A percentile compares a stretch with the other conserved stretches of the same genome.
phyloP scores from a whole-genome alignment of 2,329 filamentous ascomycete genomes.

The Lachnellula subtilissima region DNA sequence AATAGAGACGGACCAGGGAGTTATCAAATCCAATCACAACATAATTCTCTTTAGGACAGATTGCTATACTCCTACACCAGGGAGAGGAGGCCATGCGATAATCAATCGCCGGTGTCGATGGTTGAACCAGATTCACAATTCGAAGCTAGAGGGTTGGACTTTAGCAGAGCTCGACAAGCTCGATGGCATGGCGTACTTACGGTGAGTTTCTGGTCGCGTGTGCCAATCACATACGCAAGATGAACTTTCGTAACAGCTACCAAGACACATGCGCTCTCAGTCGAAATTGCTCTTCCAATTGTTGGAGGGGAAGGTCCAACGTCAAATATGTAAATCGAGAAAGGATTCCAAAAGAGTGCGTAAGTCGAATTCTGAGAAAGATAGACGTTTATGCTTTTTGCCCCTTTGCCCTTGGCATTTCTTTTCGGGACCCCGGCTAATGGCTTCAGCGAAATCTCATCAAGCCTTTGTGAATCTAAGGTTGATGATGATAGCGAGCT shows the following conservation, averaged over 20 bases:
- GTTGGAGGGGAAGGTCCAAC: conserved; percentile 35
- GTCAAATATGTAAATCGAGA: conserved; percentile 37
- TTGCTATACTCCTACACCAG: conserved; percentile 38
- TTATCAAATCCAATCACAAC: conserved; percentile 39
- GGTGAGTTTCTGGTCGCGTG: conserved; percentile 38
- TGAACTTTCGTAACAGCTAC: conserved; percentile 35
- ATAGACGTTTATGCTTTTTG: conserved; percentile 33
- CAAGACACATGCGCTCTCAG: conserved; percentile 37
- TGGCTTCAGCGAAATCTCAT: conserved; percentile 36
- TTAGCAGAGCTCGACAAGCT: neutral
- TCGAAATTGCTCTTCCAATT: conserved; percentile 31
- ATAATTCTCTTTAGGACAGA: conserved; percentile 37
- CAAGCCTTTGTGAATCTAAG: conserved; percentile 33
- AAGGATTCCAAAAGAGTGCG: conserved; percentile 37
- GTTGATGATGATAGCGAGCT: conserved; percentile 35
- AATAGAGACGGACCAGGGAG: conserved; percentile 38
- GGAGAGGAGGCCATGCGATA: conserved; percentile 36
- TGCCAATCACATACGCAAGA: conserved; percentile 38
- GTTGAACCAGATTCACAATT: conserved; percentile 35
- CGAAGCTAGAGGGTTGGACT: conserved; percentile 29
- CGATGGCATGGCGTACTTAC: conserved; percentile 24
- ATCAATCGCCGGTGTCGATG: conserved; percentile 31
- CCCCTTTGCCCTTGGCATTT: conserved; percentile 27
- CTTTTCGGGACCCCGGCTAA: conserved; percentile 29
- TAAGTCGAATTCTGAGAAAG: conserved; percentile 37